Percentiles rank a stretch among this genome's conserved stretches.
phyloP scores from a whole-genome alignment of 139 green algal species.

The Auxenochlorella pyrenoidosa region DNA sequence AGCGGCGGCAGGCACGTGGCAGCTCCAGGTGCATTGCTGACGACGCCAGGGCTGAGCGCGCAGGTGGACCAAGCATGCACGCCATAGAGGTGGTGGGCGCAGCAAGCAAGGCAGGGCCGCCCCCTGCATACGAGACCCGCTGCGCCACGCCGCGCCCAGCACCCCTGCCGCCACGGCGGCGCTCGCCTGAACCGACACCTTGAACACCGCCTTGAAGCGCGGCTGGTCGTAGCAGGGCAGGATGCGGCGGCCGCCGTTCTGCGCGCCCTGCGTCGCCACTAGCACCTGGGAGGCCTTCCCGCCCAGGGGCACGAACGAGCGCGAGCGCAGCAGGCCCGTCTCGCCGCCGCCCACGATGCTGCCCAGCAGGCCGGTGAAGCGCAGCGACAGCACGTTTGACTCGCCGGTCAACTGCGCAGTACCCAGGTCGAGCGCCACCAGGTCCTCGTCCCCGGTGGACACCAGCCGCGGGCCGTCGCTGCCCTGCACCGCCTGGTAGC shows the following conservation, averaged over 20 bases:
- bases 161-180: not conserved
- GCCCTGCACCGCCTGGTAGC: not conserved
- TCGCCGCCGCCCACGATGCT: not conserved
- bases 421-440: constrained; percentile 25
- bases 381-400: not conserved
- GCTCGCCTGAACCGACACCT: constrained; percentile 29
- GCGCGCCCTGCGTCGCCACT: constrained; percentile 48
- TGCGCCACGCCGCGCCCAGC: not conserved
- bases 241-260: constrained; percentile 18
- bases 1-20: not conserved
- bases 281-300: not conserved
- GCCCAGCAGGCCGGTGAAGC: constrained; percentile 26
- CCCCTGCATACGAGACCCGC: not conserved
- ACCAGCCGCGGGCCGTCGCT: not conserved
- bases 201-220: constrained; percentile 50
- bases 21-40: too few relatives aligned
- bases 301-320: constrained; percentile 14
- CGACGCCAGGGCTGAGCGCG: too few relatives aligned
- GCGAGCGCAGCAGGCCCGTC: constrained; percentile 32
- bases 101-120: too few relatives aligned
- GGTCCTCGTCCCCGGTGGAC: not conserved
- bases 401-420: not conserved
- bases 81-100: too few relatives aligned
- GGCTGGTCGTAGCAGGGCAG: constrained; percentile 52
- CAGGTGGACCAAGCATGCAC: too few relatives aligned